These are phyloP conservation scores for Lachancea waltii DNA, from an alignment of 805 yeast species.

Conservation along the genomic window DNA sequence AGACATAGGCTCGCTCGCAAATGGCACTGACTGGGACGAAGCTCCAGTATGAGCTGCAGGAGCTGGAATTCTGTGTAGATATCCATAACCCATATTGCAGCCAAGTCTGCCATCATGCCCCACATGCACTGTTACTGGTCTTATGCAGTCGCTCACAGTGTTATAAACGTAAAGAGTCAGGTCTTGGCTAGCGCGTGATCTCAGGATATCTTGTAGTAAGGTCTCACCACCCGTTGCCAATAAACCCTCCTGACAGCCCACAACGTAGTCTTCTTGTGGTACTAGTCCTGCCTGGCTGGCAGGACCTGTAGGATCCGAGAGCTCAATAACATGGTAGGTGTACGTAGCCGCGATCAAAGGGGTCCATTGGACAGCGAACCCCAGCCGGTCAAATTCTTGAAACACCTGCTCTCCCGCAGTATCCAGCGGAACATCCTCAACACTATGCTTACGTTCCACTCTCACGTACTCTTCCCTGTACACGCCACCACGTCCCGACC, in stretches of 20 bases:
- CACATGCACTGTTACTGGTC: slow-evolving; percentile 81
- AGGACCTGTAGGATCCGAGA: slow-evolving; percentile 64
- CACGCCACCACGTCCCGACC: slow-evolving; percentile 84
- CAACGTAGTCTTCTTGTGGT: slow-evolving; percentile 80
- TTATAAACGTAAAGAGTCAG: slow-evolving; percentile 72
- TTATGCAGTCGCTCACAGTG: slow-evolving; percentile 74
- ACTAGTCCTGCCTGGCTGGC: slow-evolving; percentile 77
- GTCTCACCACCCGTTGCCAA: slow-evolving; percentile 85
- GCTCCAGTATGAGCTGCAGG: slow-evolving; percentile 9
- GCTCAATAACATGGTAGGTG: slow-evolving; percentile 79
- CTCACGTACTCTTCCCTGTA: slow-evolving; percentile 36
- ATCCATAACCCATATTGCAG: slow-evolving; percentile 92
- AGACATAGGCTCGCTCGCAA: slow-evolving; percentile 18
- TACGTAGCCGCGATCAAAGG: slow-evolving; percentile 69
- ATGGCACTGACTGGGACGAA: slow-evolving; percentile 2
- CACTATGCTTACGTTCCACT: slow-evolving; percentile 28
- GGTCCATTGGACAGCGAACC: slow-evolving; percentile 69
- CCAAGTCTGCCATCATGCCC: slow-evolving; percentile 85
- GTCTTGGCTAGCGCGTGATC: slow-evolving; percentile 41
- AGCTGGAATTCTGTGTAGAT: slow-evolving; percentile 77
- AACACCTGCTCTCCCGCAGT: slow-evolving; percentile 14
- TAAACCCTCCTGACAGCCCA: slow-evolving; percentile 83
- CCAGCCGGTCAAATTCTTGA: slow-evolving; percentile 44
- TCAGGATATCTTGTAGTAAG: slow-evolving; percentile 59
- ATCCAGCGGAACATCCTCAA: slow-evolving; percentile 28